Percentiles rank a stretch among this genome's conserved stretches.
Conservation (phyloP, 805 yeast genomes). For the Yamadazyma olivae region DNA sequence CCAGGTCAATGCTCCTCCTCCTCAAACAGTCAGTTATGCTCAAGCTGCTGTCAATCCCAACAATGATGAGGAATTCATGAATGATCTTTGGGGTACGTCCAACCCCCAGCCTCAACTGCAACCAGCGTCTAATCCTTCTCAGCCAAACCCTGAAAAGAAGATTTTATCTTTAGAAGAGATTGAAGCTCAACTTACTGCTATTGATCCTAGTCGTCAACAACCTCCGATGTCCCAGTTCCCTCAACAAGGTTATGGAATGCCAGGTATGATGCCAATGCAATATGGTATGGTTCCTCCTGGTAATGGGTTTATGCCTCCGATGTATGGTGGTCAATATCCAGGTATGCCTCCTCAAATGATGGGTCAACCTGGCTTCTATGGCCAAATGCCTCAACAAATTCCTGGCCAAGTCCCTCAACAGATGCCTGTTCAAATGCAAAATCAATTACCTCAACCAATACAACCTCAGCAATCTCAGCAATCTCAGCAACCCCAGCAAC, state of each 20-base stretch:
- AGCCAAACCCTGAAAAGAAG: slow-evolving; percentile 30
- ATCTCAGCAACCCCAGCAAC: slow-evolving; percentile 10
- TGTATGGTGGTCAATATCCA: slow-evolving; percentile 15
- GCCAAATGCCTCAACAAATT: slow-evolving; percentile 15
- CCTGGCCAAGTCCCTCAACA: slow-evolving; percentile 8
- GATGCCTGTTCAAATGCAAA: slow-evolving; percentile 1
- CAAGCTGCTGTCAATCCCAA: slow-evolving; percentile 32
- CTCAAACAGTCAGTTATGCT: slow-evolving; percentile 36
- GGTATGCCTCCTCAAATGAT: slow-evolving; percentile 11
- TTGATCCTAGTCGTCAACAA: slow-evolving; percentile 28
- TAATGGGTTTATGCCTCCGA: slow-evolving; percentile 14
- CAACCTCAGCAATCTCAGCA: slow-evolving; percentile 8
- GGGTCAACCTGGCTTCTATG: slow-evolving; percentile 9
- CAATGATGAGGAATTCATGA: slow-evolving; percentile 45
- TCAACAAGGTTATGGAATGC: slow-evolving; percentile 34
- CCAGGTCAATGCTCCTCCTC: slow-evolving; percentile 16
- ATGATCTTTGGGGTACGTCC: slow-evolving; percentile 42
- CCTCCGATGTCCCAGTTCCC: slow-evolving; percentile 22
- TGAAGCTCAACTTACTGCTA: slow-evolving; percentile 69
- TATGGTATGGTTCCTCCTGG: slow-evolving; percentile 7
- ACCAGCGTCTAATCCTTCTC: slow-evolving; percentile 12
- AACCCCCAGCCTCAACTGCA: slow-evolving; percentile 28
- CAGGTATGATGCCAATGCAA: slow-evolving; percentile 37
- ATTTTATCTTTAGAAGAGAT: slow-evolving; percentile 77
- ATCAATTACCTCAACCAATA: slow-evolving; percentile 7